These are phyloP conservation scores for Suillus luteus DNA, from an alignment of 768 basidiomycete species.

Conservation along the genomic window DNA sequence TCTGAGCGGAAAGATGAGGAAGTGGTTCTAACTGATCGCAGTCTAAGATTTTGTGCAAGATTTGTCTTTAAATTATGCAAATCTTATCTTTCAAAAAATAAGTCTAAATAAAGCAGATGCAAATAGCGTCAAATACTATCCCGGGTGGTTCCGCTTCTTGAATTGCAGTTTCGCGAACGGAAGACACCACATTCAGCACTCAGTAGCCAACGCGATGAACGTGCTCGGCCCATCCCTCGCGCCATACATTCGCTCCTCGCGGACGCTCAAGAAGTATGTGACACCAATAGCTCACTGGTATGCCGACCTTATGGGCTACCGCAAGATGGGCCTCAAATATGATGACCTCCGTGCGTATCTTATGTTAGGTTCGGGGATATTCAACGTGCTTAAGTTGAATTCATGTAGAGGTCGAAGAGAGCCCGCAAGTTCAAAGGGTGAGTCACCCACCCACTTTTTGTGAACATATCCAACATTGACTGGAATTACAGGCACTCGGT, in stretches of 20 bases:
- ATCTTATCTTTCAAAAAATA: conserved; percentile 32
- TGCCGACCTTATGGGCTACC: conserved; percentile 77
- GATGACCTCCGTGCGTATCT: conserved; percentile 86
- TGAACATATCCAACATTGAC: conserved; percentile 6
- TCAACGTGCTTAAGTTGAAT: not conserved
- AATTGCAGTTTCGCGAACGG: conserved; percentile 22
- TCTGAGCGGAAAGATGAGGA: conserved; percentile 28
- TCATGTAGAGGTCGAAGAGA: conserved; percentile 71
- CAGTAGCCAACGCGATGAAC: conserved; percentile 36
- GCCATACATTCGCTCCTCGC: conserved; percentile 68
- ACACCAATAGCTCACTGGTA: conserved; percentile 86
- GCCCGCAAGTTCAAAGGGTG: conserved; percentile 76
- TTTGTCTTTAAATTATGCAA: conserved; percentile 36
- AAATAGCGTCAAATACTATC: conserved; percentile 48
- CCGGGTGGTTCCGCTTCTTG: conserved; percentile 28
- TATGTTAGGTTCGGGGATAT: conserved; percentile 9
- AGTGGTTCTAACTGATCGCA: conserved; percentile 15
- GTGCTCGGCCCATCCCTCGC: conserved; percentile 76
- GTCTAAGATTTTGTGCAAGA: conserved; percentile 24
- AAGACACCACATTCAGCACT: conserved; percentile 29
- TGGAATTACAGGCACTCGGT: conserved; percentile 63
- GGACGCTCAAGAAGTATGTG: conserved; percentile 65
- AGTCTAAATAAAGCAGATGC: conserved; percentile 23
- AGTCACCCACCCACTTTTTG: conserved; percentile 21
- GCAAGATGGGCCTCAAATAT: conserved; percentile 86